phyloP scores from a whole-genome alignment of 2,329 filamentous ascomycete species.

The Colletotrichum liaoningense region DNA sequence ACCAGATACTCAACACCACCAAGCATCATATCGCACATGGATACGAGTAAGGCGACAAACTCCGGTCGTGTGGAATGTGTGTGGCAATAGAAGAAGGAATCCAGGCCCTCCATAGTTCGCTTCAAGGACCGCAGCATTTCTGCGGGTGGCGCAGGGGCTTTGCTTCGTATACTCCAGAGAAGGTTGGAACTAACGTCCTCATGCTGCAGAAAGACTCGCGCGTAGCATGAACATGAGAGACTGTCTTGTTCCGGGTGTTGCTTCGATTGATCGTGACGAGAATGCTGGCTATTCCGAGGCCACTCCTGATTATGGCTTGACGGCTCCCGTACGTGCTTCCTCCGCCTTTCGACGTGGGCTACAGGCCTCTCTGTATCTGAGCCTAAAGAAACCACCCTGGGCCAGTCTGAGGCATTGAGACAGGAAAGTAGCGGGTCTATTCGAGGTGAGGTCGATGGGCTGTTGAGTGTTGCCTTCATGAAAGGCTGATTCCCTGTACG shows the following conservation, averaged over 20 bases:
- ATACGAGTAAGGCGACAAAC: background rate
- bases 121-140: background rate
- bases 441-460: background rate
- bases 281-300: background rate
- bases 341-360: background rate
- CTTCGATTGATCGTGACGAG: too few species aligned
- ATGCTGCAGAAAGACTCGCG: background rate
- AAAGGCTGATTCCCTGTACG: background rate
- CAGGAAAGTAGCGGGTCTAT: background rate
- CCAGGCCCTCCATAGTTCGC: background rate
- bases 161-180: background rate
- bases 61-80: background rate
- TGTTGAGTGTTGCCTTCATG: background rate
- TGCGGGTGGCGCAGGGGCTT: background rate
- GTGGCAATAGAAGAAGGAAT: background rate
- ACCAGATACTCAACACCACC: background rate
- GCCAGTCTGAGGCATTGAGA: background rate
- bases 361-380: background rate
- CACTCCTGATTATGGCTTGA: background rate
- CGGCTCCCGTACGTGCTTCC: background rate
- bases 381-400: background rate
- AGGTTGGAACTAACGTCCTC: background rate
- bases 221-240: background rate
- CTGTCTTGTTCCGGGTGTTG: background rate
- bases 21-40: background rate